Evolutionary conservation across 768 basidiomycete genomes (phyloP).

Genomic region (Trametes villosa): DNA sequence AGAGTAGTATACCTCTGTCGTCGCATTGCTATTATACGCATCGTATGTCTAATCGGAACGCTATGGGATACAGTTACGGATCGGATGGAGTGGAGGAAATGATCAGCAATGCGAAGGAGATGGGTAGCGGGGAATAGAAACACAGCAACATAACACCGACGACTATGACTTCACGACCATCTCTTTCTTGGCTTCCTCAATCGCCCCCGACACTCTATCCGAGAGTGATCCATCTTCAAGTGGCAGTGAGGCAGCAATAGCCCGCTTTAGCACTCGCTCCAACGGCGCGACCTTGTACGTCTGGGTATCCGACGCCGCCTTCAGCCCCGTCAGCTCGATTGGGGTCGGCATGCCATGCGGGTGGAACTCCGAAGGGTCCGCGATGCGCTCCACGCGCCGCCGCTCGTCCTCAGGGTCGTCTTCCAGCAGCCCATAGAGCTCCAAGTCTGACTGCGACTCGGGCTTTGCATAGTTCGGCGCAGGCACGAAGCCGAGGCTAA

Average conservation of each 20-base stretch:
- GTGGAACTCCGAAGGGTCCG: not conserved
- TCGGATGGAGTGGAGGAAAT: not conserved
- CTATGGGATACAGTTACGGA: conserved; percentile 1
- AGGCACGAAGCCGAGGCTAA: conserved; percentile 17
- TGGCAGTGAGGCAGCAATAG: conserved; percentile 8
- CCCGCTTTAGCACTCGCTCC: conserved; percentile 22
- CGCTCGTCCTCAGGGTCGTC: not conserved
- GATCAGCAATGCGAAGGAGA: not conserved
- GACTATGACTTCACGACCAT: conserved; percentile 10
- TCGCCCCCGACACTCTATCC: conserved; percentile 9
- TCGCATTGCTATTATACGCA: not conserved
- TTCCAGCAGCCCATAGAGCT: not conserved
- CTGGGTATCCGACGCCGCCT: not conserved
- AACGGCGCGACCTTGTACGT: conserved; percentile 12
- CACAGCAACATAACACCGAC: not conserved
- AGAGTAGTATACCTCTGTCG: not conserved
- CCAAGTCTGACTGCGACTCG: not conserved
- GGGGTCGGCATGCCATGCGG: conserved; percentile 16
- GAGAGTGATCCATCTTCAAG: not conserved
- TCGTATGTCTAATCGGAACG: not conserved
- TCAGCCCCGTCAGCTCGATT: conserved; percentile 3
- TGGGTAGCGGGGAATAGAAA: not conserved
- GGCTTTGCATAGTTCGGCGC: conserved; percentile 1
- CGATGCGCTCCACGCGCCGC: not conserved
- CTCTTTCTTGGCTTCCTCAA: conserved; percentile 14